Evolutionary conservation across 2,329 filamentous ascomycete species (phyloP).

Genomic region (Diaporthe longicolla): DNA sequence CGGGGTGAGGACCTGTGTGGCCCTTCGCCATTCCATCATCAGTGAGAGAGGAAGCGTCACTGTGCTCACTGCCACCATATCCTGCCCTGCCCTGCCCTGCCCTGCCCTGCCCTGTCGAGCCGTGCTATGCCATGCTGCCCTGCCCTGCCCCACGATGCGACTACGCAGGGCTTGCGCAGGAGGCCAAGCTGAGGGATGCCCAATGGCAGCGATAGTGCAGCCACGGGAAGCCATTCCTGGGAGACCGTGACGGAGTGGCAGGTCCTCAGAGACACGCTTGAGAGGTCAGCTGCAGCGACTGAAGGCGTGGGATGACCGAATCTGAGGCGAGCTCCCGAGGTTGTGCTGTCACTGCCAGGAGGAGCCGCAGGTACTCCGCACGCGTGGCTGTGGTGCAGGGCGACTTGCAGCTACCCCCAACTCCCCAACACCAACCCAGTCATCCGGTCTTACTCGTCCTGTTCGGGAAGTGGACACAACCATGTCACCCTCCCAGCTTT

Average conservation of each 20-base stretch:
- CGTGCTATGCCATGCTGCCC: too few species aligned
- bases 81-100: too few species aligned
- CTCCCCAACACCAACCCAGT: neutral
- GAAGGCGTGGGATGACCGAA: conserved; percentile 26
- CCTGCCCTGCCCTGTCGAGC: too few species aligned
- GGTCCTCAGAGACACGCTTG: conserved; percentile 22
- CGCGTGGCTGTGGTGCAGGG: conserved; percentile 1
- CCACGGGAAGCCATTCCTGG: conserved; percentile 24
- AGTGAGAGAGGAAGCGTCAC: conserved; percentile 24
- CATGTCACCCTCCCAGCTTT: conserved; percentile 33
- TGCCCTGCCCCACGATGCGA: neutral
- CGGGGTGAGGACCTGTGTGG: conserved; percentile 27
- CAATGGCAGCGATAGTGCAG: conserved; percentile 23
- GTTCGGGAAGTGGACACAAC: conserved; percentile 26
- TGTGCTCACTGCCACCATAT: conserved; percentile 26
- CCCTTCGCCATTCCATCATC: conserved; percentile 26
- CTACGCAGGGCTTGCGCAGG: conserved; percentile 9
- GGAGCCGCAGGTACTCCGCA: conserved; percentile 19
- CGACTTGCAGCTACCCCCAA: conserved; percentile 18
- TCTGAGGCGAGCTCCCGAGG: conserved; percentile 34
- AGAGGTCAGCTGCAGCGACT: conserved; percentile 19
- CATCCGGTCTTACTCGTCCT: conserved; percentile 26
- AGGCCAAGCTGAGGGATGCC: conserved; percentile 27
- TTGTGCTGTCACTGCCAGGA: conserved; percentile 16
- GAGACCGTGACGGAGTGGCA: conserved; percentile 26